Evolutionary conservation across 2,329 filamentous ascomycete genomes (phyloP), one percentile per base, ranked within the genome.

Genomic region (Alternaria sp.): DNA sequence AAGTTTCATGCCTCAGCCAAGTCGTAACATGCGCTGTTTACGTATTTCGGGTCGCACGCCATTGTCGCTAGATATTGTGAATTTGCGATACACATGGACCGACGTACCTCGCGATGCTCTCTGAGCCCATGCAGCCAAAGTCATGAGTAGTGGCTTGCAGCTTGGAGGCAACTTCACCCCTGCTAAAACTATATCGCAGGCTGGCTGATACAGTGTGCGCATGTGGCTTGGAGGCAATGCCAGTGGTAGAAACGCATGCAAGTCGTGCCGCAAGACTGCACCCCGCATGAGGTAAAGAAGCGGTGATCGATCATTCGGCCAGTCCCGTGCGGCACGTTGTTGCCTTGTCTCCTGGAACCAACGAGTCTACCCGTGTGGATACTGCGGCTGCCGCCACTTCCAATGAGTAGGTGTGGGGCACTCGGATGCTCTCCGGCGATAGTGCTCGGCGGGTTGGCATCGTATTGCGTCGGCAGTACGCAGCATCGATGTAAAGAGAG

Each of bases 281-380:
- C 71, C 69, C 71, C 71, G 68, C 72, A 75, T 54, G 30, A 49
- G 63, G 61, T 51, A 64, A 49, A 61, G 65, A 57, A 68, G 52
- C 36, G 52, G 45, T 61, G 46, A 66, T 65, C 55, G 68, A 75
- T 70, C 69, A 73, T 61, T 62, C 71, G 70, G 70, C 65, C 69
- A 67, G 70, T 71, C 69, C 67, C 68, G 66, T 59, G 45, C 62
- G 56, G 65, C 67, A 62, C 54, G 56, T 62, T 64, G 59, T 55
- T 32, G 58, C 45, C 56, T 64, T 56, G 59, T 32, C 67, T 67
- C 56, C 58, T 66, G 46, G 63, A 67, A 67, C 59, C 26, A 46
- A 60, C 32, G 23, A 52, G 60, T 11, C 57, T 43, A 36, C 45
- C 40, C 45, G 54, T 40, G 54, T 59, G 51, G 49, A 25, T 21